Conservation (phyloP, 2,329 filamentous ascomycete species). For the Tothia fuscella region DNA sequence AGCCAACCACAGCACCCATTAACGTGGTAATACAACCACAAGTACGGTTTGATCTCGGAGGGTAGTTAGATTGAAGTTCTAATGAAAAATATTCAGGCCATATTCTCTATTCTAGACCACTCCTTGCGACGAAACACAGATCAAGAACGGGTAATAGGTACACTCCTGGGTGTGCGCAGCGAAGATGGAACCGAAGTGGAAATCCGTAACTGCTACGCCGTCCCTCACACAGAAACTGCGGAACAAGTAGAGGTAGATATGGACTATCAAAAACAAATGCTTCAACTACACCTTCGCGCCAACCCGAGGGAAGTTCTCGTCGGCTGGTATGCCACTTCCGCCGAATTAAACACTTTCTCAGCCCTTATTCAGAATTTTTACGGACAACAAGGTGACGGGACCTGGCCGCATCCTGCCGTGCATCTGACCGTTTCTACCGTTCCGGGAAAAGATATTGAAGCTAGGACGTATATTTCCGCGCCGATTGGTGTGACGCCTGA, state of each 20-base stretch:
- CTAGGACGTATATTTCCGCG: constrained; percentile 87
- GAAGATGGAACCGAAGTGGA: constrained; percentile 96
- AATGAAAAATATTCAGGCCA: constrained; percentile 31
- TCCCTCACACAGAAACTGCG: constrained; percentile 94
- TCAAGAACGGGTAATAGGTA: constrained; percentile 92
- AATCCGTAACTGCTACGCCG: constrained; percentile 92
- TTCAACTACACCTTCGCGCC: constrained; percentile 84
- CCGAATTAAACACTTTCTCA: constrained; percentile 96
- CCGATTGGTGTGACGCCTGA: constrained; percentile 92
- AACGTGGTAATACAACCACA: constrained; percentile 92
- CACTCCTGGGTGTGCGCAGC: constrained; percentile 80
- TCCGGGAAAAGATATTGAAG: constrained; percentile 77
- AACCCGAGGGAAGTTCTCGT: constrained; percentile 88
- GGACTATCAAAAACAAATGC: constrained; percentile 99
- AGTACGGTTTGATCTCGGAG: constrained; percentile 50
- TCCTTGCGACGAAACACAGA: constrained; percentile 83
- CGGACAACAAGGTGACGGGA: constrained; percentile 90
- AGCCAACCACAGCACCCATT: constrained; percentile 79
- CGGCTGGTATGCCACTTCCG: constrained; percentile 96
- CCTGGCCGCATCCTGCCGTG: constrained; percentile 92
- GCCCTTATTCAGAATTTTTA: constrained; percentile 99
- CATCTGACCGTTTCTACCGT: constrained; percentile 91
- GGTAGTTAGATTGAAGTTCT: constrained; percentile 10
- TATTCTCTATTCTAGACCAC: constrained; percentile 69
- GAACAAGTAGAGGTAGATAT: constrained; percentile 99